These are phyloP conservation scores for Hyaloscypha finlandica DNA, from an alignment of 495 filamentous ascomycete genomes.

Conservation along the genomic window DNA sequence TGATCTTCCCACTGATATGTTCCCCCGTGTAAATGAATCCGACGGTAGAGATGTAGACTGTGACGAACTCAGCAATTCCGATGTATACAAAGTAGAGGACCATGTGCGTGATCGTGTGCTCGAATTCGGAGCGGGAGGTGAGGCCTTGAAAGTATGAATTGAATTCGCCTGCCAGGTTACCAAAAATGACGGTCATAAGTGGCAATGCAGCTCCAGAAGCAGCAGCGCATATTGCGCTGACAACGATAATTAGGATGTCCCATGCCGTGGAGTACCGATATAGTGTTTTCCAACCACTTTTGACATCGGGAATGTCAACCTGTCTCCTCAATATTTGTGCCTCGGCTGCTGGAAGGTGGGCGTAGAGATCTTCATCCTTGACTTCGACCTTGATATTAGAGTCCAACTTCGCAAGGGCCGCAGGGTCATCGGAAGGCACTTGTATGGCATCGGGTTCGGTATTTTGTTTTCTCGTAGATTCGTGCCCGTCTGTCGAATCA, in stretches of 20 bases:
- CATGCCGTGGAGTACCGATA: constrained; percentile 78
- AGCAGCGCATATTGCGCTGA: constrained; percentile 69
- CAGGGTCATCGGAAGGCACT: not conserved
- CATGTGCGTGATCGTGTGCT: constrained; percentile 57
- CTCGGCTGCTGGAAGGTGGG: constrained; percentile 64
- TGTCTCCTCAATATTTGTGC: constrained; percentile 68
- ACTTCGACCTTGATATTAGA: constrained; percentile 46
- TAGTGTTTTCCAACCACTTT: constrained; percentile 64
- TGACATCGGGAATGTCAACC: constrained; percentile 65
- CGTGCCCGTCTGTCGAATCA: constrained; percentile 29
- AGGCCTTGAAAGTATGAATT: constrained; percentile 57
- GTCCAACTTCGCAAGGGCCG: constrained; percentile 49
- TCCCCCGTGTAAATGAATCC: constrained; percentile 95
- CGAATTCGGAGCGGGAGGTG: constrained; percentile 56
- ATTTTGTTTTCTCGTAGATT: constrained; percentile 21
- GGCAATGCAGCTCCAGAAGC: constrained; percentile 80
- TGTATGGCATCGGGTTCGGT: constrained; percentile 5
- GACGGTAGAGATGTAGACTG: constrained; percentile 78
- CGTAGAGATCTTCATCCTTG: constrained; percentile 50
- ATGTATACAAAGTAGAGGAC: constrained; percentile 92
- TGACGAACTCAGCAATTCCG: constrained; percentile 81
- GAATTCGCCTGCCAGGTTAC: constrained; percentile 73
- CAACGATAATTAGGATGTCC: constrained; percentile 71
- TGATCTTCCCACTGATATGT: constrained; percentile 81
- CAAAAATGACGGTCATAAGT: constrained; percentile 86